Conservation (phyloP, 129 eudicot genomes). For the Pseudognaphalium luteoalbum region DNA sequence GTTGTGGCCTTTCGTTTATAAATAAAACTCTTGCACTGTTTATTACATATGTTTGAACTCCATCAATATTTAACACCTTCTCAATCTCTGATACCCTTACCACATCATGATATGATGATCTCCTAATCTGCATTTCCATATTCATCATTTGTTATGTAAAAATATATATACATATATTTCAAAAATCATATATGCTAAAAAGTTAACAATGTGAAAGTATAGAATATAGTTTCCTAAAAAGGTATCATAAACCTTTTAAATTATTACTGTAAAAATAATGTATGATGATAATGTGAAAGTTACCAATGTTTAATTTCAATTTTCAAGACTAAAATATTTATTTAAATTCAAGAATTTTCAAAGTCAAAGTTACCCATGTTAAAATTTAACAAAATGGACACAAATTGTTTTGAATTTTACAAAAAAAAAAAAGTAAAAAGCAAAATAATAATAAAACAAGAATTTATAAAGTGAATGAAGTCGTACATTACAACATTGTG, state of each 20-base stretch:
- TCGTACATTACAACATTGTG: constrained; percentile 21
- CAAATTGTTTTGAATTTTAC: background rate
- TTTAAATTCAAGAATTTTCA: no score
- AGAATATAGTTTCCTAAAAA: no score
- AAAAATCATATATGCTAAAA: background rate
- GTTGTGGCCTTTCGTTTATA: constrained; percentile 93
- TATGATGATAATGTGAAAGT: background rate
- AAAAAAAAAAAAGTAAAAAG: background rate
- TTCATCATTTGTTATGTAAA: background rate
- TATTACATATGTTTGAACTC: constrained; percentile 91
- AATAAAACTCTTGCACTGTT: constrained; percentile 96
- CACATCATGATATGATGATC: constrained; percentile 96
- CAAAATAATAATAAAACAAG: background rate
- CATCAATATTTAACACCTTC: constrained; percentile 66
- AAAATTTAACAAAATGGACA: background rate
- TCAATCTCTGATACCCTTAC: constrained; percentile 93
- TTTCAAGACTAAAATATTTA: background rate
- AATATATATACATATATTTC: no score
- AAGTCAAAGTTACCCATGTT: background rate
- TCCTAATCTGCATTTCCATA: constrained; percentile 59
- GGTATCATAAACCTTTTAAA: no score
- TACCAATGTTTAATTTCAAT: background rate
- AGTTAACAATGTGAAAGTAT: constrained; percentile 1
- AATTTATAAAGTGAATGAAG: constrained; percentile 7
- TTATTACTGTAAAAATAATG: no score